Evolutionary conservation across 1,284 basidiomycete genomes (phyloP).

Genomic region (Sphaerobolus stellatus): DNA sequence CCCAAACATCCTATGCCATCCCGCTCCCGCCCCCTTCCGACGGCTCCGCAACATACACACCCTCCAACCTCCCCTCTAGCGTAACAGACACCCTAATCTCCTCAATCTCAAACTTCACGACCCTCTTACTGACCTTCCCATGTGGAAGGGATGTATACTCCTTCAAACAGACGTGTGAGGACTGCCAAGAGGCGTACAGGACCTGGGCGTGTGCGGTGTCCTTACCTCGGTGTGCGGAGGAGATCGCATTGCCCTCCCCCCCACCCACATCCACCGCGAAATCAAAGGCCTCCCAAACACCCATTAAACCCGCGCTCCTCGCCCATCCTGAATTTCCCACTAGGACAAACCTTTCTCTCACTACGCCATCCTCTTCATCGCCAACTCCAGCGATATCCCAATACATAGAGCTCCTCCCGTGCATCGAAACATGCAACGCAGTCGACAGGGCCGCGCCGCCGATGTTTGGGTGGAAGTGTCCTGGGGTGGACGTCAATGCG

Average conservation of each 20-base stretch:
- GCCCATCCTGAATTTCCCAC: constrained; percentile 36
- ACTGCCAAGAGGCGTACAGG: constrained; percentile 74
- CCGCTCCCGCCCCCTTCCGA: constrained; percentile 54
- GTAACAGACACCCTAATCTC: constrained; percentile 52
- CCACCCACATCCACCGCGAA: constrained; percentile 19
- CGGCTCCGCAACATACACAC: constrained; percentile 43
- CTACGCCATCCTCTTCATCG: constrained; percentile 2
- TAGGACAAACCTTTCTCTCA: constrained; percentile 17
- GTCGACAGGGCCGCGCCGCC: constrained; percentile 77
- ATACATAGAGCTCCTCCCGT: constrained; percentile 71
- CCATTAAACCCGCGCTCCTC: constrained; percentile 44
- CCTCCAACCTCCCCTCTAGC: constrained; percentile 49
- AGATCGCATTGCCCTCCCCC: constrained; percentile 27
- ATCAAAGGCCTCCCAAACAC: constrained; percentile 8
- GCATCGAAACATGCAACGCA: constrained; percentile 72
- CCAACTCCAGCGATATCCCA: constrained; percentile 22
- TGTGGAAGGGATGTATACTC: constrained; percentile 84
- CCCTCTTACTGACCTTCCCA: constrained; percentile 65
- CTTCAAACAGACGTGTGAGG: constrained; percentile 70
- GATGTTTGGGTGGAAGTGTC: constrained; percentile 73
- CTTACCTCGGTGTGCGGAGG: constrained; percentile 70
- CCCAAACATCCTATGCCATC: constrained; percentile 66
- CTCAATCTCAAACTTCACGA: constrained; percentile 72
- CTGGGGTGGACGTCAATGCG: constrained; percentile 61
- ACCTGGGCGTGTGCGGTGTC: constrained; percentile 76